These are phyloP conservation scores for Parachaetomium inaequale DNA, from an alignment of 495 filamentous ascomycete genomes.

Conservation along the genomic window DNA sequence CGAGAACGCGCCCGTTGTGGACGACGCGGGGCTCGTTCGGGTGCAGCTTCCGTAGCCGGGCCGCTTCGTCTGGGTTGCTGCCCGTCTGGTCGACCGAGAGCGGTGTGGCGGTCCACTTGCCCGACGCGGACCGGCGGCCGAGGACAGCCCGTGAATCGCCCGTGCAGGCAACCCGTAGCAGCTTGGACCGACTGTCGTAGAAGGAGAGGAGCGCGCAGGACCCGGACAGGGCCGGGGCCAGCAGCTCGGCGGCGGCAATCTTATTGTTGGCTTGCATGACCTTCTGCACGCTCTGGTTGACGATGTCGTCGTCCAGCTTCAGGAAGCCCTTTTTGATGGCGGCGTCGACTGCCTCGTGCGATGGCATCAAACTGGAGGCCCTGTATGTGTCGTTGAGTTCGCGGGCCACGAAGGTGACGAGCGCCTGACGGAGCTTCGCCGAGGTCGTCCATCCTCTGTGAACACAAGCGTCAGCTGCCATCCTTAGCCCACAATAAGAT, in stretches of 20 bases:
- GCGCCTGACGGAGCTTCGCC: constrained; percentile 85
- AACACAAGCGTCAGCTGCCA: constrained; percentile 24
- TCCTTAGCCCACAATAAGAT: not conserved
- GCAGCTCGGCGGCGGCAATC: constrained; percentile 77
- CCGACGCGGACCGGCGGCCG: constrained; percentile 68
- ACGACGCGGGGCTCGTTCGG: constrained; percentile 84
- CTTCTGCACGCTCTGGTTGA: constrained; percentile 81
- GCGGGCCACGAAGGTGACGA: constrained; percentile 87
- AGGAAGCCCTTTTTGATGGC: constrained; percentile 94
- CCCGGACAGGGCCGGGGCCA: constrained; percentile 89
- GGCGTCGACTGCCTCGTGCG: constrained; percentile 73
- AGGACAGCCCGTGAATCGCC: constrained; percentile 93
- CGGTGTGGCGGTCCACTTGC: constrained; percentile 89
- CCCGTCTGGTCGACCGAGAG: constrained; percentile 94
- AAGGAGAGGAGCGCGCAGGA: constrained; percentile 96
- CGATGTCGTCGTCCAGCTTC: constrained; percentile 86
- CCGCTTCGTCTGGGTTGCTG: constrained; percentile 74
- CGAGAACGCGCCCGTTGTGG: constrained; percentile 82
- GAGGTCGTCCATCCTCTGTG: constrained; percentile 95
- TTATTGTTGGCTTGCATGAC: constrained; percentile 86
- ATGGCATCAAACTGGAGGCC: constrained; percentile 60
- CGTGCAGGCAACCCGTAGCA: constrained; percentile 86
- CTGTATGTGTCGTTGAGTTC: constrained; percentile 95
- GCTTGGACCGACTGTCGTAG: constrained; percentile 80
- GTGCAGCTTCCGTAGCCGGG: constrained; percentile 76